A percentile compares a stretch with the other conserved stretches of the same genome.
phyloP scores from a whole-genome alignment of 306 rosid genomes.

The Cucurbita argyrosperma region DNA sequence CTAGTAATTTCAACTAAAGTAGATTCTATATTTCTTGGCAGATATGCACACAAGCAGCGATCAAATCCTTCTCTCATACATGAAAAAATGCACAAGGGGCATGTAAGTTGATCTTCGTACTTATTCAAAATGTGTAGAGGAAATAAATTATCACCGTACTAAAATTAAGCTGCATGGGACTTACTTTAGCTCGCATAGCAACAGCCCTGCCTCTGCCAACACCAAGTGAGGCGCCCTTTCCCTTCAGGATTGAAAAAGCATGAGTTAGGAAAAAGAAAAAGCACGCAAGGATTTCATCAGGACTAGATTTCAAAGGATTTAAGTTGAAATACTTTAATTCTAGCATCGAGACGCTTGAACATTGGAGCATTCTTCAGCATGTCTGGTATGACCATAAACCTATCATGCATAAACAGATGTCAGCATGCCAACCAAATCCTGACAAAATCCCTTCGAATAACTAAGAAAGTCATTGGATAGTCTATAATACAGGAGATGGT shows the following conservation, averaged over 20 bases:
- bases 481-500: background rate
- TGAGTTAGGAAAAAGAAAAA: conserved; percentile 1
- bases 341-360: conserved; percentile 96
- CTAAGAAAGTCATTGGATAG: background rate
- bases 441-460: background rate
- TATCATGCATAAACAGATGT: conserved; percentile 11
- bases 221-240: conserved; percentile 98
- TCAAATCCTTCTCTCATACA: background rate
- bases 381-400: conserved; percentile 98
- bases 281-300: background rate
- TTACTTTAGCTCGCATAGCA: conserved; percentile 94
- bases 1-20: background rate
- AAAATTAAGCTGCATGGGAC: background rate
- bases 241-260: conserved; percentile 37
- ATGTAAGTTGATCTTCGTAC: too few relatives aligned
- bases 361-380: conserved; percentile 98
- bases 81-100: background rate
- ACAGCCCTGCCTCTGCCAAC: conserved; percentile 98
- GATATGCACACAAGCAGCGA: background rate
- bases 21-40: too few relatives aligned
- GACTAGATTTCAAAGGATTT: background rate
- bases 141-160: background rate
- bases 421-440: background rate
- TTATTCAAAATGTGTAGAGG: background rate
- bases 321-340: conserved; percentile 53